Percentiles rank a stretch among this genome's conserved stretches.
Conservation (phyloP, 2,329 filamentous ascomycete genomes). For the Phialophora expanda region DNA sequence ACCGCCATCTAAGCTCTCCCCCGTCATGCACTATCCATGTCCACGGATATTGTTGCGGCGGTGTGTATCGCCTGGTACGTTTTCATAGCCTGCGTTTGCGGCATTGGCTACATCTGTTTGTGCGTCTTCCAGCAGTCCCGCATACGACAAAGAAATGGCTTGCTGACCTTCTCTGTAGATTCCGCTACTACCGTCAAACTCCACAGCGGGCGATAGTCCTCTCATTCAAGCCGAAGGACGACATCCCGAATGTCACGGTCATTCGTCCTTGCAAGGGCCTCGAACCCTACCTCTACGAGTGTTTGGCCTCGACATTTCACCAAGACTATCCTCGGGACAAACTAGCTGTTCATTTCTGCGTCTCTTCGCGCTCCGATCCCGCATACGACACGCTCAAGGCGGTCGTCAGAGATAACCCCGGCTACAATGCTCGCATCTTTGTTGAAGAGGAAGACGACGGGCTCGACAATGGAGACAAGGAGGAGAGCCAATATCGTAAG, state of each 20-base stretch:
- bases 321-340: conserved; percentile 80
- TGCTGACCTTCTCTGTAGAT: conserved; percentile 49
- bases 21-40: conserved; percentile 37
- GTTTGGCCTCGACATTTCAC: conserved; percentile 81
- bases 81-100: conserved; percentile 61
- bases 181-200: conserved; percentile 58
- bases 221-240: conserved; percentile 43
- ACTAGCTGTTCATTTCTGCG: conserved; percentile 80
- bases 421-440: conserved; percentile 72
- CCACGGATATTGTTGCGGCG: conserved; percentile 47
- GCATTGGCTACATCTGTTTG: conserved; percentile 65
- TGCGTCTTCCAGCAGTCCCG: conserved; percentile 44
- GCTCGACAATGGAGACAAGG: conserved; percentile 49
- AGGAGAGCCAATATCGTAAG: conserved; percentile 50
- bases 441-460: conserved; percentile 80
- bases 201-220: conserved; percentile 52
- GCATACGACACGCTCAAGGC: conserved; percentile 75
- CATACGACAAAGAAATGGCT: conserved; percentile 5
- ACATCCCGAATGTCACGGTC: conserved; percentile 81
- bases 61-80: conserved; percentile 63
- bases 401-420: conserved; percentile 74
- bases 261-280: conserved; percentile 93
- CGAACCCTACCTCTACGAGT: conserved; percentile 89
- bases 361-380: conserved; percentile 75
- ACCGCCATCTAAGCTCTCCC: not conserved